Conservation (phyloP, 2,329 filamentous ascomycete genomes). For the Alternaria panax region DNA sequence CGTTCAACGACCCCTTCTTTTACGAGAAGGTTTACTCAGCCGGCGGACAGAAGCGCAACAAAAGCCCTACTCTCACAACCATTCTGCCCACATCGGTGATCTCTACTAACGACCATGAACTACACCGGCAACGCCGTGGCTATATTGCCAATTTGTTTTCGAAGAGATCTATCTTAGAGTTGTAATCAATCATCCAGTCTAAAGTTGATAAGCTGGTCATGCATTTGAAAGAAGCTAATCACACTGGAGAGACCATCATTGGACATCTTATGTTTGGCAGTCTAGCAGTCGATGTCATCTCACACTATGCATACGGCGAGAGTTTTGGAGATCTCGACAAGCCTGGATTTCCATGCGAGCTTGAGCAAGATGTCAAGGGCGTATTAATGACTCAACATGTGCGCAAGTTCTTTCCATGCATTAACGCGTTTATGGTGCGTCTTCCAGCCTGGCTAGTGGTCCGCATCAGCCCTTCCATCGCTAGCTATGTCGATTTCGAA, state of each 20-base stretch:
- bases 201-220: slow-evolving; percentile 13
- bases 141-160: slow-evolving; percentile 40
- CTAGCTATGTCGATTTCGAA: neutral
- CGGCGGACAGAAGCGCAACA: slow-evolving; percentile 4
- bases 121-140: slow-evolving; percentile 32
- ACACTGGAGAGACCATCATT: slow-evolving; percentile 2
- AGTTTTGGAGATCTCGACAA: slow-evolving; percentile 9
- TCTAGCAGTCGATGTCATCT: slow-evolving; percentile 17
- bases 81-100: neutral
- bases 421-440: neutral
- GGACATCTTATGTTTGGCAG: slow-evolving; percentile 11
- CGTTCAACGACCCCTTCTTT: slow-evolving; percentile 18
- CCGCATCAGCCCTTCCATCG: neutral
- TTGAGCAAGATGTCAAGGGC: neutral
- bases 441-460: neutral
- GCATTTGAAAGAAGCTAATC: slow-evolving; percentile 4
- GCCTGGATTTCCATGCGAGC: slow-evolving; percentile 7
- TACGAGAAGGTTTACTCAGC: neutral
- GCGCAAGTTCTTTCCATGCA: slow-evolving; percentile 2
- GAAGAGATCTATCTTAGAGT: slow-evolving; percentile 18
- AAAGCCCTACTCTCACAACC: neutral
- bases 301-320: slow-evolving; percentile 14
- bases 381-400: neutral
- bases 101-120: slow-evolving; percentile 23
- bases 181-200: slow-evolving; percentile 31